Evolutionary conservation across 768 basidiomycete genomes (phyloP), one percentile per base, ranked within the genome.

Genomic region (Amanita thiersii): DNA sequence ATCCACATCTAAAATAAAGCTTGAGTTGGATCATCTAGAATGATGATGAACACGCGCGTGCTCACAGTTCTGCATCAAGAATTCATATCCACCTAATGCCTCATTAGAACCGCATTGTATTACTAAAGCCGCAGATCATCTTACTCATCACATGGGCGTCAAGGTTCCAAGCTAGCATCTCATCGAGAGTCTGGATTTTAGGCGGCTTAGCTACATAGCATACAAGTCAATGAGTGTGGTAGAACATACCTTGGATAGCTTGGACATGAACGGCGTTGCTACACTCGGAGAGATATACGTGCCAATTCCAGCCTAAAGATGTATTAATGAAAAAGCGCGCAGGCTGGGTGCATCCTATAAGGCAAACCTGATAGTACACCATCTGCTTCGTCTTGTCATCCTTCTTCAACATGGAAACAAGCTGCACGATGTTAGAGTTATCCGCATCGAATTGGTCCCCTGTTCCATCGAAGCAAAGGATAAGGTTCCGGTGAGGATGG

Each of bases 401-500:
- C 51, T 76, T 77, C 55, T 72, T 72, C 44, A 77, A 54, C 59
- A 73, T 57, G 9, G 62, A 54, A 51, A 74, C 71, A 17, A 75
- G 57, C 47, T 72, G 58, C 35, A 75, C 66, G 39, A 77, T 65
- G 39, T 75, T 76, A 3, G 68, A 70, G 48, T 72, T 72, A 64
- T 72, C 43, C 18, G 14, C 5, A 2, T 6, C 17, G 38, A 19
- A 41, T 56, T 70, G 64, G 44, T 72, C 67, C 31, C 69, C 69
- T 3, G 72, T 75, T 3, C 73, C 79, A 56, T 86, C 84, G 51
- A 86, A 86, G 54, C 84, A 84, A 4, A 86, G 62, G 1, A 84
- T 70, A 5, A 82, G 49, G 0, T 77, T 81, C 23, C 79, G 62
- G 39, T 45, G 50, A 7, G 49, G 33, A 35, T 63, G 58, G 1